Conservation (phyloP, 495 filamentous ascomycete genomes). For the Neurospora sp. region DNA sequence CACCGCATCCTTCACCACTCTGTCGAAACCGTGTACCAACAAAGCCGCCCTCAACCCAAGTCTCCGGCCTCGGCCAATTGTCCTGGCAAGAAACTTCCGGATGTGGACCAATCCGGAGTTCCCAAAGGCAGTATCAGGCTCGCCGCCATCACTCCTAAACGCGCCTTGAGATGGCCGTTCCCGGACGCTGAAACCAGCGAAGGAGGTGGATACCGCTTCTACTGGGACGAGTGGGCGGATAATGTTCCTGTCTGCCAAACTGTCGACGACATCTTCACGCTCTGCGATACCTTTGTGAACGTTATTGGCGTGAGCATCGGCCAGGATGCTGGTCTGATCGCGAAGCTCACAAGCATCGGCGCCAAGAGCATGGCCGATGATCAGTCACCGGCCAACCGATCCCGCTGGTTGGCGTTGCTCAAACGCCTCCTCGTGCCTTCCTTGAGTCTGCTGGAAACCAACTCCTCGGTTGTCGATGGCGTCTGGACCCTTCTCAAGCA, state of each 20-base stretch:
- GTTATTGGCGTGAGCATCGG: conserved; percentile 81
- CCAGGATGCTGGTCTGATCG: conserved; percentile 63
- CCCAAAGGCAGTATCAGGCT: conserved; percentile 57
- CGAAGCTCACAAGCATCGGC: conserved; percentile 75
- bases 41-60: conserved; percentile 17
- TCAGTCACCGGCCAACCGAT: conserved; percentile 52
- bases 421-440: conserved; percentile 75
- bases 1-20: conserved; percentile 77
- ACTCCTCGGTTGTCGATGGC: conserved; percentile 73
- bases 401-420: conserved; percentile 71
- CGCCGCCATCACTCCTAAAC: conserved; percentile 42
- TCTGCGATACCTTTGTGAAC: conserved; percentile 78
- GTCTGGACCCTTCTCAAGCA: conserved; percentile 70
- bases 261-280: conserved; percentile 79
- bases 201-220: conserved; percentile 73
- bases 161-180: conserved; percentile 65
- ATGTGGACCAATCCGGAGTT: conserved; percentile 50
- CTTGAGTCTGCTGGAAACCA: conserved; percentile 70
- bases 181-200: conserved; percentile 66
- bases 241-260: conserved; percentile 84
- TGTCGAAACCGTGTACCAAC: conserved; percentile 43
- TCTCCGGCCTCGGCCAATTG: conserved; percentile 15
- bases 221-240: conserved; percentile 96
- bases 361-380: conserved; percentile 61
- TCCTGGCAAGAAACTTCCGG: conserved; percentile 39